phyloP scores from a whole-genome alignment of 2,329 filamentous ascomycete species.

The Hypoxylon sp. region DNA sequence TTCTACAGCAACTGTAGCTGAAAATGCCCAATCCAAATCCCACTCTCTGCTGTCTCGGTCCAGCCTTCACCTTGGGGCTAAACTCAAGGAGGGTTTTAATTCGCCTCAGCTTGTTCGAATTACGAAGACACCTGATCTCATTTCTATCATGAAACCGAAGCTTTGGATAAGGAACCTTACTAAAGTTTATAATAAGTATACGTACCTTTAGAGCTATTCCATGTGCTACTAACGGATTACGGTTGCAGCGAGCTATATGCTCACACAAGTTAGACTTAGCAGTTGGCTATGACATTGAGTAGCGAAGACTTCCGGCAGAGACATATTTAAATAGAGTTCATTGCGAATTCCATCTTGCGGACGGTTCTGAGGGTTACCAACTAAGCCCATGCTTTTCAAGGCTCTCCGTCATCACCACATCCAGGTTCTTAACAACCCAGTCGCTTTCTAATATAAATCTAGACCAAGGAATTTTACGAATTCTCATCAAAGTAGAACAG shows the following conservation, averaged over 20 bases:
- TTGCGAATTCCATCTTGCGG: conserved; percentile 9
- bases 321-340: conserved; percentile 1
- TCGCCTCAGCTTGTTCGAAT: conserved; percentile 20
- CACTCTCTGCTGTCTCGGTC: conserved; percentile 13
- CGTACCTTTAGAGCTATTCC: too few relatives aligned
- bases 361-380: background rate
- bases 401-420: background rate
- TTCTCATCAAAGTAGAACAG: background rate
- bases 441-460: background rate
- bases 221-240: too few relatives aligned
- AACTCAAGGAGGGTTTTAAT: conserved; percentile 19
- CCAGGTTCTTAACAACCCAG: background rate
- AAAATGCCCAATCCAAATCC: conserved; percentile 26
- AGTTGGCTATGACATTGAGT: background rate
- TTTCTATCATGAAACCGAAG: background rate
- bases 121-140: conserved; percentile 21
- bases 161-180: too few relatives aligned
- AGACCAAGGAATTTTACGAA: background rate
- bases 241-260: too few relatives aligned
- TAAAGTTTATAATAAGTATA: too few relatives aligned
- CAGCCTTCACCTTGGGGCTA: background rate
- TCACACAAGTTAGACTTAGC: background rate
- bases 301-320: background rate
- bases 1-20: conserved; percentile 3
- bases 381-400: background rate